These are phyloP conservation scores for Atkinsonella texensis DNA, from an alignment of 2,329 filamentous ascomycete species.

Conservation along the genomic window DNA sequence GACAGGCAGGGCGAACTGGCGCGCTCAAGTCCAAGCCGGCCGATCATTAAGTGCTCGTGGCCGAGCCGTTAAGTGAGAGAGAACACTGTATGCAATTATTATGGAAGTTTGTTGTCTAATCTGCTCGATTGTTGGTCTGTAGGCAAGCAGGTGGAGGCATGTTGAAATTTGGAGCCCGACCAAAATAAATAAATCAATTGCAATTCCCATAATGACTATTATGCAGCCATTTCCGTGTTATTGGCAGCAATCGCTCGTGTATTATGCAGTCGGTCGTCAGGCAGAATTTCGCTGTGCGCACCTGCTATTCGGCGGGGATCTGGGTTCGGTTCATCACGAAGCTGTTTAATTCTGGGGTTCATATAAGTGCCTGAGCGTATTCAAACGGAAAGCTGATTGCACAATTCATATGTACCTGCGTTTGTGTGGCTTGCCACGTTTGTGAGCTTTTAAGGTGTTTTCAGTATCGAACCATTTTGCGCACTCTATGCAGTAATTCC, in stretches of 20 bases:
- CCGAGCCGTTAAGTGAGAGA: constrained; percentile 30
- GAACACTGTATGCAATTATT: neutral
- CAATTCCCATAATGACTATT: neutral
- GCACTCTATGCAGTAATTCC: constrained; percentile 83
- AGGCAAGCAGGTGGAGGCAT: neutral
- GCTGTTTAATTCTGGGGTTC: constrained; percentile 55
- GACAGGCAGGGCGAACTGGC: constrained; percentile 16
- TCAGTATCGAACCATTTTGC: constrained; percentile 94
- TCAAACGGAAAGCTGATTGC: neutral
- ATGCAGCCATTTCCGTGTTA: neutral
- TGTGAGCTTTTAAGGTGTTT: constrained; percentile 60
- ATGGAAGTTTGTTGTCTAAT: neutral
- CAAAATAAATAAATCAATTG: neutral
- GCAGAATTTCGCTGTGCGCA: constrained; percentile 60
- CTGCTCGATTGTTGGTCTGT: neutral
- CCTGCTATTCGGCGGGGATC: constrained; percentile 81
- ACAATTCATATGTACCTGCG: constrained; percentile 41
- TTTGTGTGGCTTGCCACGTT: constrained; percentile 86
- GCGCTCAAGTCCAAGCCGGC: constrained; percentile 27
- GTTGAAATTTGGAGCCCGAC: no score
- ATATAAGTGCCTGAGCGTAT: neutral
- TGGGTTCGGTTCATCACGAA: constrained; percentile 75
- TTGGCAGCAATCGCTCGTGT: neutral
- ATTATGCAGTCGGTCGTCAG: constrained; percentile 42
- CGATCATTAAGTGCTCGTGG: constrained; percentile 34